Conservation (phyloP, 2,329 filamentous ascomycete species). For the Tetracladium maxilliforme region DNA sequence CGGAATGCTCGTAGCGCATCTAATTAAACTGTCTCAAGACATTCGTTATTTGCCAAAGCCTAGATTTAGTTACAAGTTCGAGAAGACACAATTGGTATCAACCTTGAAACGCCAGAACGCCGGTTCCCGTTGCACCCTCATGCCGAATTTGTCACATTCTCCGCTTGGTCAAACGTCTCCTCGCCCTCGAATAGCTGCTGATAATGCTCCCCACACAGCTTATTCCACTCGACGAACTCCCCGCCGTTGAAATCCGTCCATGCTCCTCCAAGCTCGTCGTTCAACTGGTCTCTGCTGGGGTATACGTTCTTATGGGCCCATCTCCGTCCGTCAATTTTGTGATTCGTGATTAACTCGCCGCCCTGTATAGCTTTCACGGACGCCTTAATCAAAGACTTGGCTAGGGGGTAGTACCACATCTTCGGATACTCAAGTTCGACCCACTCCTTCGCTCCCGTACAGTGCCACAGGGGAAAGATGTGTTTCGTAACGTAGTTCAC, state of each 20-base stretch:
- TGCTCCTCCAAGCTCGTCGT: not conserved
- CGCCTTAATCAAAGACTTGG: slow-evolving; percentile 15
- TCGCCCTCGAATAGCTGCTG: slow-evolving; percentile 1
- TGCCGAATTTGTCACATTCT: too few species aligned
- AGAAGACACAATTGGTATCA: too few species aligned
- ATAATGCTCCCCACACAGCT: slow-evolving; percentile 1
- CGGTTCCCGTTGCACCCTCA: too few species aligned
- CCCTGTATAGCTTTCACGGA: too few species aligned
- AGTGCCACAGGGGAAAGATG: slow-evolving; percentile 21
- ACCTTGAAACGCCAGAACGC: too few species aligned
- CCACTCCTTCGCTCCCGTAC: slow-evolving; percentile 20
- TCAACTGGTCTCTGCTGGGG: not conserved
- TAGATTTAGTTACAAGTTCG: too few species aligned
- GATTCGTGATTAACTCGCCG: slow-evolving; percentile 3
- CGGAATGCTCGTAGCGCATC: too few species aligned
- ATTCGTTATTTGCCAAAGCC: too few species aligned
- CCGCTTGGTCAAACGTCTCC: too few species aligned
- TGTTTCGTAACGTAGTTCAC: slow-evolving; percentile 21
- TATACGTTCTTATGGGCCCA: not conserved
- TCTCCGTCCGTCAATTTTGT: not conserved
- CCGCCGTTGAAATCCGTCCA: not conserved
- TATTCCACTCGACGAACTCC: slow-evolving; percentile 1
- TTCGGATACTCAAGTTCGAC: slow-evolving; percentile 16
- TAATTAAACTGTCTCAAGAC: too few species aligned
- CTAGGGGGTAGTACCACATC: slow-evolving; percentile 23